Evolutionary conservation across 2,329 filamentous ascomycete genomes (phyloP).

Genomic region (Plectosphaerella plurivora): DNA sequence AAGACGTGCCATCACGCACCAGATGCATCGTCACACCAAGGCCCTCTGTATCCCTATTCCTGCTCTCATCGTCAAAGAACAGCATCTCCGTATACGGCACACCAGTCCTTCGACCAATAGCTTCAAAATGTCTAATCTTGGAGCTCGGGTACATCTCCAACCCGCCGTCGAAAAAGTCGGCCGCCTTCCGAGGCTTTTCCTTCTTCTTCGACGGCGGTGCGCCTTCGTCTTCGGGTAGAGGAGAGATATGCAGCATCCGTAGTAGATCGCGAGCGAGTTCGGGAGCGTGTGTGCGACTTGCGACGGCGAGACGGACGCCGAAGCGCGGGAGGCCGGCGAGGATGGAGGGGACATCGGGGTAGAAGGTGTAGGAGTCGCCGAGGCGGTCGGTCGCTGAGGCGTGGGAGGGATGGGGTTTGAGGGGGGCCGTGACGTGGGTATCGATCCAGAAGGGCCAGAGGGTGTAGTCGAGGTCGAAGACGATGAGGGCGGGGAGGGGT

Average conservation of each 20-base stretch:
- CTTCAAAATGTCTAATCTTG: constrained; percentile 82
- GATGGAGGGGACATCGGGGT: constrained; percentile 63
- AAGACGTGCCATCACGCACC: constrained; percentile 73
- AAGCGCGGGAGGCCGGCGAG: constrained; percentile 52
- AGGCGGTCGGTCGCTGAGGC: constrained; percentile 44
- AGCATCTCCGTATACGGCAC: constrained; percentile 79
- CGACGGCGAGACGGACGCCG: constrained; percentile 60
- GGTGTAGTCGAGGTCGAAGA: constrained; percentile 97
- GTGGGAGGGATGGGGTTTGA: constrained; percentile 45
- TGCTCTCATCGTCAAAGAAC: constrained; percentile 89
- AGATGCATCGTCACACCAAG: constrained; percentile 83
- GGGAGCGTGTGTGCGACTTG: constrained; percentile 76
- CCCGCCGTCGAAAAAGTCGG: constrained; percentile 57
- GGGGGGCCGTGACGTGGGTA: constrained; percentile 76
- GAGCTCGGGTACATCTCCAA: constrained; percentile 69
- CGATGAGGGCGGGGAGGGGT: constrained; percentile 76
- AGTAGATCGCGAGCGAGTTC: constrained; percentile 76
- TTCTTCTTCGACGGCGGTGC: constrained; percentile 16
- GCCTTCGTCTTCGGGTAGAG: constrained; percentile 16
- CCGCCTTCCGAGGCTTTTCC: constrained; percentile 36
- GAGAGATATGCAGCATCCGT: constrained; percentile 60
- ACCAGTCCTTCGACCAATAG: constrained; percentile 65
- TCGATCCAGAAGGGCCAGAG: constrained; percentile 99
- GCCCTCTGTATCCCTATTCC: constrained; percentile 76
- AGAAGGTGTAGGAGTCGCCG: constrained; percentile 68